Evolutionary conservation across 192 early-diverging fungal genomes (phyloP), one percentile per base, ranked within the genome.

Genomic region (Ramicandelaber brevisporus): DNA sequence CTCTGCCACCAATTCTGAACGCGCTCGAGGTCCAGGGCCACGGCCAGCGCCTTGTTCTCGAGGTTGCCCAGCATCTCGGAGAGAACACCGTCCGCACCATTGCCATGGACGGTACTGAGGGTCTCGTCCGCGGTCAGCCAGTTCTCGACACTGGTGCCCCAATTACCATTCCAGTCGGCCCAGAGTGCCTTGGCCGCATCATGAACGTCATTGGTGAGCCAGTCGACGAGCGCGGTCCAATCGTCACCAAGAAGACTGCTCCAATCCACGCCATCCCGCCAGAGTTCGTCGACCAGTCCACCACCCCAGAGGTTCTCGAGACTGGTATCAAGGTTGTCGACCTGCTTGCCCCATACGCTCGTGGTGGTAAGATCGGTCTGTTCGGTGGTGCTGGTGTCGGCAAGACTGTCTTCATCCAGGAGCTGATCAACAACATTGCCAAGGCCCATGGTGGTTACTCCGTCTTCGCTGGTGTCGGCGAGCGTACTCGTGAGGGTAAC

Each of bases 241-340:
- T 93, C 63, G 73, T 63, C 46, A 54, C 88, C 37, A 87, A 85
- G 68, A 71, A 81, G 57, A 29, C 50, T 10, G 58, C 67, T 17
- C 70, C 84, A 37, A 93, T 93, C 56, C 85, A 89, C 65, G 73
- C 77, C 37, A 60, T 80, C 21, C 72, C 88, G 36, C 88, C 88
- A 31, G 75, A 73, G 53, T 88, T 93, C 57, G 76, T 82, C 29
- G 88, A 93, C 58, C 84, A 89, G 59, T 79, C 85, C 18, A 81
- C 85, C 34, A 67, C 73, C 31, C 88, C 88, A 54, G 77, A 83
- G 58, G 70, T 93, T 43, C 61, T 93, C 23, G 84, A 82, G 55
- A 93, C 88, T 38, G 88, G 88, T 58, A 93, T 93, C 61, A 93
- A 93, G 73, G 88, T 93, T 48, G 81, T 93, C 55, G 88, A 93